Base-by-base conservation (phyloP, 495 filamentous ascomycete species). In the Annulohypoxylon moriforme region DNA sequence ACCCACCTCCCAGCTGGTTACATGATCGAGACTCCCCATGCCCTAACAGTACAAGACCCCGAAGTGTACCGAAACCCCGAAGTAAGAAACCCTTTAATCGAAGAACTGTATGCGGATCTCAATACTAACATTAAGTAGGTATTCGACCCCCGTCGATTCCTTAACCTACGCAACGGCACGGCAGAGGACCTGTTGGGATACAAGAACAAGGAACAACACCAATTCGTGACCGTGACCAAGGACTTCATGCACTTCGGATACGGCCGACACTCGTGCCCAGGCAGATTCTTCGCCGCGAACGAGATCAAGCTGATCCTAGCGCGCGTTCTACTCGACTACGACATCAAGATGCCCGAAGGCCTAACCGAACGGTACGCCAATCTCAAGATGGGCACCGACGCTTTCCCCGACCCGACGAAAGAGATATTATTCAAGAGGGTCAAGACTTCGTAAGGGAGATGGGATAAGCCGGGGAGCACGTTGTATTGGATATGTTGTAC, bases 111-210 rank as follows among this genome's bases (percentile, higher is more conserved):
- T 29, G 6, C 27, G n/a, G 27, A 33, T 4, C 5, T 14, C 24
- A 60, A 22, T 0, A 34, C 60, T 64, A 27, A 69, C 33, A 4
- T 0, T n/a, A 18, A 4, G 1, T 10, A 78, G 38, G n/a, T 65
- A 62, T 90, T 87, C 64, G 84, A 89, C 66, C 81, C 80, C 0
- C 83, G 77, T 60, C 84, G 87, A n/a, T 88, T 83, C 69, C 74
- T 74, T n/a, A 78, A 78, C 34, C 70, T 85, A 18, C 73, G 76
- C 20, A 76, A 73, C 31, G 64, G 67, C 36, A 71, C 68, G 11
- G n/a, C 67, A 9, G 78, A 82, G 14, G 79, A 86, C 29, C 68
- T 36, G 25, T 38, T 73, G 5, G 47, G 44, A 11, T 74, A 76
- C 63, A 73, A 74, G 66, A 76, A 71, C 64, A 72, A 57, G 68